Base-by-base conservation (phyloP, 176 grass and related monocot genomes). In the Puccinellia tenuiflora region DNA sequence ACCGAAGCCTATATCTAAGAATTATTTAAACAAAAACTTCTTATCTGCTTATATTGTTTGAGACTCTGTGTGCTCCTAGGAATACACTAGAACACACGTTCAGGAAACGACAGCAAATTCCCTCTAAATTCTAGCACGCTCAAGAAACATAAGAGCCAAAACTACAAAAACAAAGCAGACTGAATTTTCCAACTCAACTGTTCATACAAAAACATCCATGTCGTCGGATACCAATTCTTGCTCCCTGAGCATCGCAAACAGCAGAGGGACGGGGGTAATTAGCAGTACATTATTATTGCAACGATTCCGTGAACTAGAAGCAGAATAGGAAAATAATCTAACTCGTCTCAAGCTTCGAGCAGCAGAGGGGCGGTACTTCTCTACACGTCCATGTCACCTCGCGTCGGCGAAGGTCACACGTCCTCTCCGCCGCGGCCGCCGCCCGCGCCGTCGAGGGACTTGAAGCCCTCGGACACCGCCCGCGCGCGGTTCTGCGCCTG, bases 401-500 rank as follows among this genome's bases (percentile, higher is more conserved):
- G 9, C 51, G 4, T 75, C 15, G 34, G 74, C 53, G 6, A 46
- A 20, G 25, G 40, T 94, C 84, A 91, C 30, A 86, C 86, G 78
- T 91, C 80, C 81, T 89, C 72, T 8, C 88, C 83, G 11, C 35
- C 31, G 24, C 64, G 25, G 66, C 73, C 8, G 24, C 71, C 42
- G 26, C 73, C 72, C 1, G 29, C 45, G 43, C 74, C 76, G 68
- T 97, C 90, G 46, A 97, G 81, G 45, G 55, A 20, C 73, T 84
- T 89, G 62, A 97, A 83, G 43, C 92, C 86, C 74, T 94, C 86
- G 16, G 92, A 88, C 47, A 94, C 84, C 68, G 85, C 88, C 50
- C 92, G 86, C 68, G 85, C 81, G 55, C 90, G 84, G 62, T 92
- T 94, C 81, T 97, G 95, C 60, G 90, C 82, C 42, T 97, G 90